Conservation (phyloP, 495 filamentous ascomycete genomes). For the Penicillium silybi region DNA sequence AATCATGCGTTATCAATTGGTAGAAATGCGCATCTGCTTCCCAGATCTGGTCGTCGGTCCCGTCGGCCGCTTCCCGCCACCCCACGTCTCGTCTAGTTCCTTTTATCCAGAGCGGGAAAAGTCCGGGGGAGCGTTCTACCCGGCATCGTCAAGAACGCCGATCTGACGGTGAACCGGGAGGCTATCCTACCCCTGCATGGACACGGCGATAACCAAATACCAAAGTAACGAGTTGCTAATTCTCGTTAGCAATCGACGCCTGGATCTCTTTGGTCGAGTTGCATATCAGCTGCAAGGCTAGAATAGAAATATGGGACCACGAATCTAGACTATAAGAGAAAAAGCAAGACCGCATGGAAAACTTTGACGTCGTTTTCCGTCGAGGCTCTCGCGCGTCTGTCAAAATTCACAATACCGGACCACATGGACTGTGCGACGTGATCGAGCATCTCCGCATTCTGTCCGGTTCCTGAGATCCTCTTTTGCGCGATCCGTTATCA, state of each 20-base stretch:
- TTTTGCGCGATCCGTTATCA: conserved; percentile 19
- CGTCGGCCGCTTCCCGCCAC: conserved; percentile 4
- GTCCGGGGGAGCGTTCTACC: conserved; percentile 15
- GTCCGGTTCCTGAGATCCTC: conserved; percentile 5
- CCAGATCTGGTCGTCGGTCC: conserved; percentile 7
- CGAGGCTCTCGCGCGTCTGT: conserved; percentile 6
- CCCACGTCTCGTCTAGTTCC: conserved; percentile 7
- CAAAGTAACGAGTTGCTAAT: conserved; percentile 11
- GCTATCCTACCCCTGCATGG: not conserved
- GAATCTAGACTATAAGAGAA: conserved; percentile 1
- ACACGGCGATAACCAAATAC: not conserved
- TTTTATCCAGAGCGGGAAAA: conserved; percentile 10
- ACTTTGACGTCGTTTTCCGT: not conserved
- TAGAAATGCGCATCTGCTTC: conserved; percentile 3
- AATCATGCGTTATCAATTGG: conserved; percentile 15
- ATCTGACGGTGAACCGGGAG: too few species aligned
- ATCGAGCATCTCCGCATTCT: conserved; percentile 8
- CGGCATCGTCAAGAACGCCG: not conserved
- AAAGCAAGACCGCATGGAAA: not conserved
- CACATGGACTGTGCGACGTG: conserved; percentile 8
- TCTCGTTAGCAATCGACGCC: conserved; percentile 11
- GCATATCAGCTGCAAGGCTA: conserved; percentile 20
- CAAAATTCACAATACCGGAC: not conserved
- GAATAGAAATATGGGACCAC: not conserved
- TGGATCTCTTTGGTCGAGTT: conserved; percentile 2